These are phyloP conservation scores for Sporothrix phasma DNA, from an alignment of 2,329 filamentous ascomycete genomes.

Conservation along the genomic window DNA sequence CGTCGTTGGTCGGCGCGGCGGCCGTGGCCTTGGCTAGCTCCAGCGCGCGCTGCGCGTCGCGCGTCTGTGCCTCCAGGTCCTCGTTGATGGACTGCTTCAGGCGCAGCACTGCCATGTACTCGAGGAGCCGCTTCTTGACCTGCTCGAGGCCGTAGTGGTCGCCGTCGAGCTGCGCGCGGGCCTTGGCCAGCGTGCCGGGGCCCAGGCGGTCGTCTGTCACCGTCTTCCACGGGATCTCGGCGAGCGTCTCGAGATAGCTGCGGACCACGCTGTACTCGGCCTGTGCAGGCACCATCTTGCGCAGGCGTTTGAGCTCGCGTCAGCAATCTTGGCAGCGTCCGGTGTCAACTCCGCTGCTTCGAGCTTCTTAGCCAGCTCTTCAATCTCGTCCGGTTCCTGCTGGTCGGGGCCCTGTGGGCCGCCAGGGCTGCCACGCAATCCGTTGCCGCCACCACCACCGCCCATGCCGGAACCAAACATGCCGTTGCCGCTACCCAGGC, in stretches of 20 bases:
- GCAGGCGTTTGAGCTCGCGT: slow-evolving; percentile 77
- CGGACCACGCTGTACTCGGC: slow-evolving; percentile 91
- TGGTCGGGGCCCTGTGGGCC: slow-evolving; percentile 14
- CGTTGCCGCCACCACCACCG: slow-evolving; percentile 29
- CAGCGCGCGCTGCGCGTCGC: slow-evolving; percentile 50
- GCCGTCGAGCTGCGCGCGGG: slow-evolving; percentile 82
- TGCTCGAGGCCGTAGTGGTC: slow-evolving; percentile 95
- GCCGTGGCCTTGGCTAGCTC: slow-evolving; percentile 35
- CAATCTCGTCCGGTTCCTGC: slow-evolving; percentile 79
- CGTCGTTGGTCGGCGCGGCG: slow-evolving; percentile 19
- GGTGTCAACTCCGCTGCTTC: slow-evolving; percentile 70
- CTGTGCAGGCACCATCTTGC: slow-evolving; percentile 93
- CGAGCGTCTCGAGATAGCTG: slow-evolving; percentile 86
- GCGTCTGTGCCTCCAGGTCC: slow-evolving; percentile 70
- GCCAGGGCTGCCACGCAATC: slow-evolving; percentile 17
- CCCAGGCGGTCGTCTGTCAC: slow-evolving; percentile 80
- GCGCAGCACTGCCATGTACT: slow-evolving; percentile 92
- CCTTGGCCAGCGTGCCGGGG: slow-evolving; percentile 63
- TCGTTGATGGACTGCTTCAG: slow-evolving; percentile 87
- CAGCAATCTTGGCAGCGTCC: slow-evolving; percentile 83
- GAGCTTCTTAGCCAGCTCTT: slow-evolving; percentile 82
- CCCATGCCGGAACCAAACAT: slow-evolving; percentile 24
- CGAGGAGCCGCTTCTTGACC: slow-evolving; percentile 91
- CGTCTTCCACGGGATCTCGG: slow-evolving; percentile 87
- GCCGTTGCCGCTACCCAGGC: slow-evolving; percentile 20